A percentile compares a stretch with the other conserved stretches of the same genome.
phyloP scores from a whole-genome alignment of 371 early-diverging fungal genomes.

The Phascolomyces articulosus region DNA sequence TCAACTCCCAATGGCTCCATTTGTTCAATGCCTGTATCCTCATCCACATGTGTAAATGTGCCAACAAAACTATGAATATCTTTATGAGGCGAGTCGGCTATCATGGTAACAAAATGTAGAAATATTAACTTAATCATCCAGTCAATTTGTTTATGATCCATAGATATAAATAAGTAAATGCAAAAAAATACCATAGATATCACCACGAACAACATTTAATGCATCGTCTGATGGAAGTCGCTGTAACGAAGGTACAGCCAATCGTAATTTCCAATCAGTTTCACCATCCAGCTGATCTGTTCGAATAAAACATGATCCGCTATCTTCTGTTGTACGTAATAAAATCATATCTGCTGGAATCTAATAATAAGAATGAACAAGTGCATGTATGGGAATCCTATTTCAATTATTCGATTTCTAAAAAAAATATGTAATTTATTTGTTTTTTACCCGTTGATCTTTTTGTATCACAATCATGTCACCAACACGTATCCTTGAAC shows the following conservation, averaged over 20 bases:
- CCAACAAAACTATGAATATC: slow-evolving; percentile 97
- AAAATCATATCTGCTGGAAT: slow-evolving; percentile 94
- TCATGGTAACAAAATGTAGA: not conserved
- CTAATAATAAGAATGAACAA: slow-evolving; percentile 13
- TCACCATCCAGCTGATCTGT: slow-evolving; percentile 99
- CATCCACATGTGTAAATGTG: slow-evolving; percentile 63
- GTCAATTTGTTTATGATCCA: not conserved
- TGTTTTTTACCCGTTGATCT: slow-evolving; percentile 75
- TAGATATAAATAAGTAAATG: not conserved
- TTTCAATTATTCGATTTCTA: no score
- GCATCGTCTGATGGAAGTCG: slow-evolving; percentile 63
- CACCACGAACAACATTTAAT: slow-evolving; percentile 64
- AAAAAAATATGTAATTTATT: no score
- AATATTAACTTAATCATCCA: not conserved
- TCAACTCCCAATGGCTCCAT: slow-evolving; percentile 85
- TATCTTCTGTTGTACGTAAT: slow-evolving; percentile 83
- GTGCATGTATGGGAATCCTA: no score
- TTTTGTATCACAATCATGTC: slow-evolving; percentile 92
- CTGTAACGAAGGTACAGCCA: slow-evolving; percentile 86
- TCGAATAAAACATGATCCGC: slow-evolving; percentile 95
- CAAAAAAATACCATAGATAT: slow-evolving; percentile 67
- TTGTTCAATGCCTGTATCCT: slow-evolving; percentile 49
- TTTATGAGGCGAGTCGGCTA: slow-evolving; percentile 93
- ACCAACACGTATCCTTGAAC: slow-evolving; percentile 91
- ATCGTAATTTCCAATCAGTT: slow-evolving; percentile 98